A percentile compares a stretch with the other conserved stretches of the same genome.
Evolutionary conservation across 2,329 filamentous ascomycete genomes (phyloP).

Genomic region (Aspergillus pseudoterreus): DNA sequence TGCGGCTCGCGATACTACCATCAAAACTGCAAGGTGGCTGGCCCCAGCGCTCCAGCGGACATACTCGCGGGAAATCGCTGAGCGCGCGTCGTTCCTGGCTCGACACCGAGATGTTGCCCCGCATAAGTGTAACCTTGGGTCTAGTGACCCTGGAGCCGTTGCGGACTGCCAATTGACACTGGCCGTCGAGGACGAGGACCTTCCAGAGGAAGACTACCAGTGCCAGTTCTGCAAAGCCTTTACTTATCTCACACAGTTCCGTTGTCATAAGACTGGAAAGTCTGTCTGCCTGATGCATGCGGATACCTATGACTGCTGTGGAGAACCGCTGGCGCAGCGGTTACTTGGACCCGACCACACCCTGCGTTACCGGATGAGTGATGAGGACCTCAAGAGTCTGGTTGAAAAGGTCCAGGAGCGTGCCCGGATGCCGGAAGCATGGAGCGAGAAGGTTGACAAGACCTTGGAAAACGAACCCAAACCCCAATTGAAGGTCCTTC

Average conservation of each 20-base stretch:
- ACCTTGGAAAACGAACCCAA: constrained; percentile 77
- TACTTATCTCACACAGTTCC: constrained; percentile 84
- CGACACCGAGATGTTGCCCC: constrained; percentile 57
- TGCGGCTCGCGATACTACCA: constrained; percentile 72
- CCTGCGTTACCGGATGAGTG: constrained; percentile 72
- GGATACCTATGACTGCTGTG: constrained; percentile 76
- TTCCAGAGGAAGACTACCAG: constrained; percentile 88
- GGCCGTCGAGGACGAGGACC: constrained; percentile 66
- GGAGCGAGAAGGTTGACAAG: constrained; percentile 86
- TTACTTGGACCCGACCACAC: constrained; percentile 67
- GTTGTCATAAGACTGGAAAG: constrained; percentile 77
- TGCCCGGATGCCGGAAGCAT: constrained; percentile 76
- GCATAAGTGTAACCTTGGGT: constrained; percentile 54
- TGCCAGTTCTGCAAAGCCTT: constrained; percentile 91
- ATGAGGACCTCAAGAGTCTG: constrained; percentile 63
- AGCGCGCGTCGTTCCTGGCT: constrained; percentile 65
- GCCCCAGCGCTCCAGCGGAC: constrained; percentile 80
- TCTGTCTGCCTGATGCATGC: constrained; percentile 79
- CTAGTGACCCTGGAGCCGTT: constrained; percentile 42
- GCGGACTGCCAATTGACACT: constrained; percentile 58
- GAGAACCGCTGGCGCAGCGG: constrained; percentile 62
- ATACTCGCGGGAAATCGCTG: constrained; percentile 65
- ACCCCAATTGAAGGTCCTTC: constrained; percentile 80
- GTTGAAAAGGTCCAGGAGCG: constrained; percentile 81
- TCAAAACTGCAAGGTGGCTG: constrained; percentile 93